Conservation (phyloP, 768 basidiomycete genomes). For the Lactarius tabidus region DNA sequence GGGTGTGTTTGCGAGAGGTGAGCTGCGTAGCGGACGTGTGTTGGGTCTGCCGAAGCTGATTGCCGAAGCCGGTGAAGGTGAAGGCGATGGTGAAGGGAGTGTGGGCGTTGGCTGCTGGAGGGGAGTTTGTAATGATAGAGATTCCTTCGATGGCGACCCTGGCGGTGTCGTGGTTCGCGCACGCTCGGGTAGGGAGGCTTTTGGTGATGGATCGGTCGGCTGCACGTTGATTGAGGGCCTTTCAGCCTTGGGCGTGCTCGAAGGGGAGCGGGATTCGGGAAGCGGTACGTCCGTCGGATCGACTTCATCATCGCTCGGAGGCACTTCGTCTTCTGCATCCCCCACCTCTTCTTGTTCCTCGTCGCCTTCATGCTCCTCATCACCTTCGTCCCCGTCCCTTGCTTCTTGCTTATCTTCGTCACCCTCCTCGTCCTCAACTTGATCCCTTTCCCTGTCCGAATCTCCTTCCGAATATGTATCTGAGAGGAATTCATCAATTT, state of each 20-base stretch:
- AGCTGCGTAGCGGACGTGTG: constrained; percentile 68
- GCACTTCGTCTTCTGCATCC: constrained; percentile 5
- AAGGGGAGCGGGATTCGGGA: constrained; percentile 48
- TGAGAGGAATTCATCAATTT: constrained; percentile 28
- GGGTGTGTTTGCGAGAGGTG: constrained; percentile 59
- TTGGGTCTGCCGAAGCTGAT: constrained; percentile 56
- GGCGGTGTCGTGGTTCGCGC: constrained; percentile 61
- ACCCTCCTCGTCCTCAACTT: constrained; percentile 26
- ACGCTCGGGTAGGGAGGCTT: constrained; percentile 10
- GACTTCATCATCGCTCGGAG: neutral
- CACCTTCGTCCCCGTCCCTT: constrained; percentile 30
- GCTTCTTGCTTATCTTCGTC: constrained; percentile 15
- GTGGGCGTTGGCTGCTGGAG: constrained; percentile 31
- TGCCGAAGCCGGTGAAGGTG: constrained; percentile 40
- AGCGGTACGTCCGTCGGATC: constrained; percentile 34
- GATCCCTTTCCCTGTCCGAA: constrained; percentile 26
- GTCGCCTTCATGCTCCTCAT: constrained; percentile 32
- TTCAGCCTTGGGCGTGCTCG: constrained; percentile 57
- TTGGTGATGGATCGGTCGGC: constrained; percentile 31
- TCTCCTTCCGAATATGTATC: constrained; percentile 31
- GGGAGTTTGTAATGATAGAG: constrained; percentile 23
- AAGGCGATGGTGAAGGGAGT: constrained; percentile 35
- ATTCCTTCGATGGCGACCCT: constrained; percentile 54
- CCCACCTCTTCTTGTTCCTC: constrained; percentile 23
- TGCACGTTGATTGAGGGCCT: constrained; percentile 40